A percentile compares a stretch with the other conserved stretches of the same genome.
Conservation (phyloP, 2,329 filamentous ascomycete species). For the Cladosporium colombiae region DNA sequence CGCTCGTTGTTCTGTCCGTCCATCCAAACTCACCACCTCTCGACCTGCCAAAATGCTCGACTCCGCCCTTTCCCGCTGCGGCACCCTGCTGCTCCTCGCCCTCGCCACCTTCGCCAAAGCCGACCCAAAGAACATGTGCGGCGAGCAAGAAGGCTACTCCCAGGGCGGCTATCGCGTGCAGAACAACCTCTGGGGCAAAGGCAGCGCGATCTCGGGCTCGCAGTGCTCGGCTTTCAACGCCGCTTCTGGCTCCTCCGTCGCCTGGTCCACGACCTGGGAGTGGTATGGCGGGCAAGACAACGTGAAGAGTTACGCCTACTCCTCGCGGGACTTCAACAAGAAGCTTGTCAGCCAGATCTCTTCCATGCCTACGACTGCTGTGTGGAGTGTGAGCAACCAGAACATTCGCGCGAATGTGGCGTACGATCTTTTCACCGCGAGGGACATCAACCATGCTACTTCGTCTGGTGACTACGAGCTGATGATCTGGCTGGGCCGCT, state of each 20-base stretch:
- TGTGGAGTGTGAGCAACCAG: constrained; percentile 53
- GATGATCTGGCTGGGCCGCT: constrained; percentile 65
- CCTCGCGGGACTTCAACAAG: constrained; percentile 35
- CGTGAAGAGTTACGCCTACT: constrained; percentile 49
- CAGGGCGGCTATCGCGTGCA: constrained; percentile 40
- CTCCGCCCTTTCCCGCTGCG: background rate
- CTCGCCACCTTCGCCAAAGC: background rate
- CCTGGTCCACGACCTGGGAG: constrained; percentile 46
- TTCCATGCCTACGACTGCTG: constrained; percentile 48
- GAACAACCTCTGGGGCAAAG: constrained; percentile 48
- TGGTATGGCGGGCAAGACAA: constrained; percentile 34
- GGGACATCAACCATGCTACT: constrained; percentile 32
- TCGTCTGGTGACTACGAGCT: constrained; percentile 57
- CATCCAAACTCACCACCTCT: background rate
- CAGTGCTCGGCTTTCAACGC: constrained; percentile 49
- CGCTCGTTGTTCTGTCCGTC: background rate
- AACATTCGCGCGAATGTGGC: constrained; percentile 59
- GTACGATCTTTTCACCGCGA: constrained; percentile 62
- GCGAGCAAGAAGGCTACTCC: constrained; percentile 32
- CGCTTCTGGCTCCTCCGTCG: constrained; percentile 40
- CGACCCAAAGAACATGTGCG: constrained; percentile 27
- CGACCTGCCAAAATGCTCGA: background rate
- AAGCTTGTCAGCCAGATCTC: constrained; percentile 7
- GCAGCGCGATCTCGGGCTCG: constrained; percentile 44
- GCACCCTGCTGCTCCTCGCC: constrained; percentile 1